Evolutionary conservation across 305 asterid species (phyloP).

Genomic region (Fraxinus angustifolia): DNA sequence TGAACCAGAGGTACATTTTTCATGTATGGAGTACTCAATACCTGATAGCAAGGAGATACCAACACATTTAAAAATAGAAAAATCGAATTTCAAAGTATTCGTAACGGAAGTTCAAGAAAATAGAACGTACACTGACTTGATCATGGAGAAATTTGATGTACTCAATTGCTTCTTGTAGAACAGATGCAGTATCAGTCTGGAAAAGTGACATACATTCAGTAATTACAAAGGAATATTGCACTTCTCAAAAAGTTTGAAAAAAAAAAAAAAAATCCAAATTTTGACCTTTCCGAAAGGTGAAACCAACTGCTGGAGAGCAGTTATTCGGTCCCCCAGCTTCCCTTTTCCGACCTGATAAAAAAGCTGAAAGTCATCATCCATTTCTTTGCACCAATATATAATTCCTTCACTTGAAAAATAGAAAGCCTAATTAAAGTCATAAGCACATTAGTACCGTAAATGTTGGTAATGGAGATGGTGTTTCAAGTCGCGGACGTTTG

Average conservation of each 20-base stretch:
- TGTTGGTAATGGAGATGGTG: slow-evolving; percentile 81
- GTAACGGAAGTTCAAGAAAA: not conserved
- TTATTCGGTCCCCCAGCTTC: slow-evolving; percentile 84
- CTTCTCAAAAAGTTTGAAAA: not conserved
- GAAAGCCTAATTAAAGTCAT: slow-evolving; percentile 23
- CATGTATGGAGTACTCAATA: slow-evolving; percentile 47
- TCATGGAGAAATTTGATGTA: slow-evolving; percentile 83
- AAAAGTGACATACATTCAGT: not conserved
- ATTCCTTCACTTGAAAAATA: not conserved
- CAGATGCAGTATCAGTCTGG: slow-evolving; percentile 94
- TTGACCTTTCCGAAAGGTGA: slow-evolving; percentile 94
- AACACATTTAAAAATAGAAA: not conserved
- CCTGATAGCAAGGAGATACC: slow-evolving; percentile 30
- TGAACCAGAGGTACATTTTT: slow-evolving; percentile 35
- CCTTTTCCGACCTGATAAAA: slow-evolving; percentile 71
- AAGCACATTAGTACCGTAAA: slow-evolving; percentile 54
- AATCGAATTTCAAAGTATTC: not conserved
- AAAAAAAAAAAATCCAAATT: slow-evolving; percentile 22
- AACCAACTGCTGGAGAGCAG: slow-evolving; percentile 92
- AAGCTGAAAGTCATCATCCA: slow-evolving; percentile 33
- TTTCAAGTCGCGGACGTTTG: slow-evolving; percentile 67
- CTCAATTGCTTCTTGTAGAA: slow-evolving; percentile 83
- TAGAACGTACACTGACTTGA: slow-evolving; percentile 66
- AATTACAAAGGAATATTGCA: not conserved
- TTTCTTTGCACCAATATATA: slow-evolving; percentile 21